These are phyloP conservation scores for Rhododendron simsii DNA, from an alignment of 148 eudicot genomes.

Conservation along the genomic window DNA sequence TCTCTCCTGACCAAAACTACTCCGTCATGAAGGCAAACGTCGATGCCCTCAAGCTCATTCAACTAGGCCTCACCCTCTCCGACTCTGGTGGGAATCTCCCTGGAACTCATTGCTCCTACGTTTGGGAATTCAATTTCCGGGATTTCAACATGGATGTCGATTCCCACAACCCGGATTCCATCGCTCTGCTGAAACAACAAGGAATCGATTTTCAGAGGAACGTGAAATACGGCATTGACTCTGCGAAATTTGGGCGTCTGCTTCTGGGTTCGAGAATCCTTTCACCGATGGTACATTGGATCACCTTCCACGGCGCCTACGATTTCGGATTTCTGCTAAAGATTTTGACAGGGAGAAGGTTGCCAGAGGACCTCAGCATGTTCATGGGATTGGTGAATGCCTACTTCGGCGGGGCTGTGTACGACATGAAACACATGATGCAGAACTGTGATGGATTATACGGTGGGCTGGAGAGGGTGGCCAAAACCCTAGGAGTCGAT, in stretches of 20 bases:
- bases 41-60: background rate
- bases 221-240: background rate
- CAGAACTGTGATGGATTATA: slow-evolving; percentile 22
- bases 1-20: background rate
- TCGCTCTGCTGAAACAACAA: background rate
- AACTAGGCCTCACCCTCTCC: background rate
- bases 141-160: background rate
- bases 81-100: background rate
- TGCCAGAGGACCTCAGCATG: slow-evolving; percentile 15
- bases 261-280: background rate
- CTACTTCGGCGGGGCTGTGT: slow-evolving; percentile 26
- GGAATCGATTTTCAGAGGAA: background rate
- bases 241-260: background rate
- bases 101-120: background rate
- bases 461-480: slow-evolving; percentile 40
- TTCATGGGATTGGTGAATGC: slow-evolving; percentile 17
- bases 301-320: slow-evolving; percentile 25
- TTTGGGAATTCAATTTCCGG: background rate
- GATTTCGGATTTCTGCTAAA: slow-evolving; percentile 13
- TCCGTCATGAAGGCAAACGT: background rate
- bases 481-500: slow-evolving; percentile 23
- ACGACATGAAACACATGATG: slow-evolving; percentile 35
- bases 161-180: background rate
- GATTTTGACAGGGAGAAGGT: background rate
- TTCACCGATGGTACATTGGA: slow-evolving; percentile 22